Evolutionary conservation across 1,139 yeast genomes (phyloP), one percentile per base, ranked within the genome.

Genomic region (Sugiyamaella castrensis): DNA sequence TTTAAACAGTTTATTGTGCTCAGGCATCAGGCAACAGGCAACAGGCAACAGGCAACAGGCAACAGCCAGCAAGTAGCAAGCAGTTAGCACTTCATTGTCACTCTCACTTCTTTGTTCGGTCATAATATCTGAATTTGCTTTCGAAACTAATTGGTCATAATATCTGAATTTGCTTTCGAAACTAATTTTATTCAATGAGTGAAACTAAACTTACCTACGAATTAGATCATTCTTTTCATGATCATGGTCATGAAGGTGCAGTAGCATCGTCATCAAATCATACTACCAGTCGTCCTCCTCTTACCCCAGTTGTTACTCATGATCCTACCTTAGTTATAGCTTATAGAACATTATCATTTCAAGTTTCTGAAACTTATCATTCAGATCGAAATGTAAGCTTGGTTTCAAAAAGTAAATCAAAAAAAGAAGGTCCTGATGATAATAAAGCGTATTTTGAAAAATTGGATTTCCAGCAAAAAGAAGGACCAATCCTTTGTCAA

Each of bases 261-360:
- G 5, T 19, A 19, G 24, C 5, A 19, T 19, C 24, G 5, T 19
- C 24, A 19, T 19, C 24, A 19, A 19, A 13, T 31, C 34, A 3
- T 31, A 13, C 13, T 31, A 13, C 34, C 6, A 19, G 24, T 19
- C 24, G 24, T 19, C 24, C 24, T 9, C 27, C 36, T 29, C 27
- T 15, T 27, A 32, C 15, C 28, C 37, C 37, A 33, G 10, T 4
- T 4, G 11, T 37, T 7, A 11, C 43, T 43, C 46, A 40, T 24
- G 41, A 46, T 37, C 43, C 50, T 5, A 12, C 19, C 26, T 42
- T 46, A 15, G 50, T 46, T 7, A 46, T 47, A 29, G 51, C 47
- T 13, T 53, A 43, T 71, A 19, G 75, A 72, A 46, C 56, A 2
- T 38, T 53, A n/a, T 53, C 56, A 26, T 36, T 51, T 35, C 55